phyloP scores from a whole-genome alignment of 805 yeast genomes.

The Candida saitoana region DNA sequence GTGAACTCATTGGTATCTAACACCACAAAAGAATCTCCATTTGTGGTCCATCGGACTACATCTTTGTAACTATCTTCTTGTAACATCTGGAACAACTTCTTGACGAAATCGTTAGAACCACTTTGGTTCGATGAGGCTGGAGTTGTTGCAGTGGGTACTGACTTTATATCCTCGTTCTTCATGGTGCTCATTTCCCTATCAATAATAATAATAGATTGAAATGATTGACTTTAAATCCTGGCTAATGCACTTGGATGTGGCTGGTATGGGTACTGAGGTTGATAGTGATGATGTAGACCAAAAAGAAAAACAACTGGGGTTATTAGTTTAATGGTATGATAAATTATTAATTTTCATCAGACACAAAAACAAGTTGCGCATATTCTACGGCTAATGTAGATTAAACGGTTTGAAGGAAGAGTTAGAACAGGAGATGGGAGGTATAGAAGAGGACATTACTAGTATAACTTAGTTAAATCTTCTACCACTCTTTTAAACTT shows the following conservation, averaged over 20 bases:
- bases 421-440: no score
- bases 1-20: slow-evolving; percentile 88
- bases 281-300: background rate
- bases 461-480: no score
- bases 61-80: slow-evolving; percentile 72
- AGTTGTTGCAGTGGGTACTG: slow-evolving; percentile 7
- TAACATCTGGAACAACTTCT: slow-evolving; percentile 77
- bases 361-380: slow-evolving; percentile 1
- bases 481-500: no score
- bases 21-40: slow-evolving; percentile 86
- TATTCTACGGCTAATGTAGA: no score
- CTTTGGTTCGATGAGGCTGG: slow-evolving; percentile 30
- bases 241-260: background rate
- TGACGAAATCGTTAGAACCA: slow-evolving; percentile 75
- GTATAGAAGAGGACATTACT: no score
- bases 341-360: background rate
- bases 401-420: no score
- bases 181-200: background rate
- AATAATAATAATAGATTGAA: background rate
- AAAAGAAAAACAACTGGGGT: background rate
- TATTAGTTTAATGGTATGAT: background rate
- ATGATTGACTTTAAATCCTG: background rate
- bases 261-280: background rate
- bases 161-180: slow-evolving; percentile 7
- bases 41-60: slow-evolving; percentile 80